These are phyloP conservation scores for Candolleomyces efflorescens DNA, from an alignment of 768 basidiomycete genomes.

Conservation along the genomic window DNA sequence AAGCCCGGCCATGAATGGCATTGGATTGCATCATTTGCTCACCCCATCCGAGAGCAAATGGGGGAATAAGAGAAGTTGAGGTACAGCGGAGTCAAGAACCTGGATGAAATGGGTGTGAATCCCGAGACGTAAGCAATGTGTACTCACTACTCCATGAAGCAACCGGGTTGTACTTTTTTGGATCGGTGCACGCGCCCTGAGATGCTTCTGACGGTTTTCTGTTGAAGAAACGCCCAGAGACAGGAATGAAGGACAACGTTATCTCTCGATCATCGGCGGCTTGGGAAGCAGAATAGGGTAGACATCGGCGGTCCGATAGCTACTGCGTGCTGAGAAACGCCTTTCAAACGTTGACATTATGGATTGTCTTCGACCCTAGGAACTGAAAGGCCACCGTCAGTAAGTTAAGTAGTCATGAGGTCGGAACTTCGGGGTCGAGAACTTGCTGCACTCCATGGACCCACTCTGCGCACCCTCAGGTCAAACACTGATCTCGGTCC, in stretches of 20 bases:
- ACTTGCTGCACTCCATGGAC: no score
- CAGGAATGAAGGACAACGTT: neutral
- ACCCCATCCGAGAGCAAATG: constrained; percentile 3
- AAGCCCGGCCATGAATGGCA: constrained; percentile 1
- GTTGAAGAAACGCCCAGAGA: neutral
- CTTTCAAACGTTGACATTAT: no score
- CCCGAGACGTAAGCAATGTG: constrained; percentile 8
- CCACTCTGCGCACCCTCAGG: neutral
- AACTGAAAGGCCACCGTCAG: no score
- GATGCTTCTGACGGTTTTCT: neutral
- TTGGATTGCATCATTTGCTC: constrained; percentile 5
- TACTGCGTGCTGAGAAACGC: neutral
- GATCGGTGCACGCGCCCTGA: neutral
- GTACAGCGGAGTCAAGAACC: constrained; percentile 4
- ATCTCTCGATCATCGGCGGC: neutral
- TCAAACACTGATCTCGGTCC: neutral
- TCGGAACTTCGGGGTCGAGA: no score
- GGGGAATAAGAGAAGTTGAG: constrained; percentile 1
- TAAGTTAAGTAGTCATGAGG: no score
- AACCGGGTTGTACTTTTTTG: neutral
- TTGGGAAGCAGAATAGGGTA: neutral
- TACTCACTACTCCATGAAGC: constrained; percentile 1
- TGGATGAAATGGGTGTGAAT: constrained; percentile 4
- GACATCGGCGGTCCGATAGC: neutral
- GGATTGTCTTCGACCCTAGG: no score